Conservation (phyloP, 495 filamentous ascomycete genomes). For the Talaromyces borbonicus region DNA sequence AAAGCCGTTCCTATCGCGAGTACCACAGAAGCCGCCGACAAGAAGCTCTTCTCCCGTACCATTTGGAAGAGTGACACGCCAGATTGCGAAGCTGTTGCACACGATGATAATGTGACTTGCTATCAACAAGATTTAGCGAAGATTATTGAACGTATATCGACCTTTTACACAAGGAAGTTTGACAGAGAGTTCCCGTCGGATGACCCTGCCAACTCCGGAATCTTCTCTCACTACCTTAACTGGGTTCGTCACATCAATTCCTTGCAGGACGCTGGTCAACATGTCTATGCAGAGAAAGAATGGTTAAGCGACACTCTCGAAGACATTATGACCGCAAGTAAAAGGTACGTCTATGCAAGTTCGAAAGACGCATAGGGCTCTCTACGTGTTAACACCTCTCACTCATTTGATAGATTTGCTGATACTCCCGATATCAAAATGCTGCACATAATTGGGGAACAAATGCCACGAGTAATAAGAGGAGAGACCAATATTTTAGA, state of each 20-base stretch:
- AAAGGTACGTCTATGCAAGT: constrained; percentile 1
- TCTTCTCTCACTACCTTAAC: constrained; percentile 6
- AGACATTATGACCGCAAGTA: constrained; percentile 8
- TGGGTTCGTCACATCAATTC: constrained; percentile 7
- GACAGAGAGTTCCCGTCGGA: constrained; percentile 9
- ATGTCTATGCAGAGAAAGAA: constrained; percentile 11
- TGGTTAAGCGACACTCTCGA: constrained; percentile 22
- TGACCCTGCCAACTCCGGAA: neutral
- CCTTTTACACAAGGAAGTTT: constrained; percentile 15
- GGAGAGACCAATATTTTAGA: constrained; percentile 30
- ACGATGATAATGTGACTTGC: neutral
- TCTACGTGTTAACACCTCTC: neutral
- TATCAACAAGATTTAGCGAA: constrained; percentile 9
- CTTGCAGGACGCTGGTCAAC: constrained; percentile 3
- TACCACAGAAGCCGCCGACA: neutral
- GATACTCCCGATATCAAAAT: constrained; percentile 14
- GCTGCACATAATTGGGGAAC: constrained; percentile 21
- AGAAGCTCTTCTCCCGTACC: neutral
- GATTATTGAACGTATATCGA: constrained; percentile 17
- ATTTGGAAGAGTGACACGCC: neutral
- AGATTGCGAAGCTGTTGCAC: neutral
- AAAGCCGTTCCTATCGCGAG: neutral
- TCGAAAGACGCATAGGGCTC: neutral
- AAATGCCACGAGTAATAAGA: constrained; percentile 25
- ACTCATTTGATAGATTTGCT: constrained; percentile 5